Evolutionary conservation across 768 basidiomycete genomes (phyloP), one percentile per base, ranked within the genome.

Genomic region (Vishniacozyma victoriae): DNA sequence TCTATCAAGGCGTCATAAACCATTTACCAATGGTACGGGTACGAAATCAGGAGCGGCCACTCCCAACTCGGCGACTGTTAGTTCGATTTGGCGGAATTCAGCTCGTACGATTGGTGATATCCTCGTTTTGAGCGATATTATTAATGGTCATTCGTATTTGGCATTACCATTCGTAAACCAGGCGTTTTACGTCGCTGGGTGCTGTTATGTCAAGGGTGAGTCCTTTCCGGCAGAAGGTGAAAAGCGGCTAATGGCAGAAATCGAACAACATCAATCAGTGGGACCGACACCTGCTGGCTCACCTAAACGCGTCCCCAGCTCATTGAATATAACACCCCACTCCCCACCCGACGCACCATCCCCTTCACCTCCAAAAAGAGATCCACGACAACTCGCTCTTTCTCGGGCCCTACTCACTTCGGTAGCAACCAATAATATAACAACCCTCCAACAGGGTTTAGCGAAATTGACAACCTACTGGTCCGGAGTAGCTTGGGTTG

Each of bases 141-240:
- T 58, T 41, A 57, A 57, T 42, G 48, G 54, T 0, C 25, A 24
- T 20, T 41, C 44, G 11, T 62, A 58, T 27, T 47, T 54, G 16
- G 37, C 58, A 3, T 37, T 62, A 2, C 58, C 60, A 16, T 62
- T 60, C 27, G 55, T 57, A 11, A 66, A 62, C 31, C 60, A 66
- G 38, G 46, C 52, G 12, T 60, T 66, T 45, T 66, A 46, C 46
- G 58, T 62, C 0, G 55, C 60, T 11, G 55, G 50, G 26, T 55
- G 57, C 33, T 62, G 54, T 26, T 62, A 58, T 47, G 48, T 62
- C 5, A 59, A 59, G 31, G 60, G 60, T 62, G 48, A 49, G 60
- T 37, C 23, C 22, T 35, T 13, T 46, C 19, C 12, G 27, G 16
- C 19, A 41, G 23, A 5, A 24, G 9, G 16, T 18, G 11, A n/a